Evolutionary conservation across 208 protist species (phyloP).

Genomic region (Acanthamoeba culbertsoni): DNA sequence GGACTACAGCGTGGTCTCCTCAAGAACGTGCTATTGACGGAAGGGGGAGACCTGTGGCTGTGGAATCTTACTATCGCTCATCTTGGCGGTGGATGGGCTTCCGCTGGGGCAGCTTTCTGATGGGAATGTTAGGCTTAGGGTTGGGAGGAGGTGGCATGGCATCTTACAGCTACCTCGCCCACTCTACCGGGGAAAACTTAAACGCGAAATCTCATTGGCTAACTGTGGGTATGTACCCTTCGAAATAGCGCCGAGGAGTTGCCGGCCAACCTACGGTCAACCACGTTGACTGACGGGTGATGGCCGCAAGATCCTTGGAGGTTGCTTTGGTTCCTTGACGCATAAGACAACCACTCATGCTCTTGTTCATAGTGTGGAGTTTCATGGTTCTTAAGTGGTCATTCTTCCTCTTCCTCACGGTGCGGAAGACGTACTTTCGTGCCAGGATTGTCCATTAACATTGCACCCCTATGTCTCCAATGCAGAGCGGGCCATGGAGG

Average conservation of each 20-base stretch:
- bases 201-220: neutral
- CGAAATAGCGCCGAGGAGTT: neutral
- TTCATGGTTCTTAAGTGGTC: slow-evolving; percentile 12
- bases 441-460: no score
- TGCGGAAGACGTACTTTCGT: neutral
- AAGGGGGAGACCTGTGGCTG: neutral
- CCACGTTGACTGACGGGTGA: no score
- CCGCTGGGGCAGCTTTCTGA: neutral
- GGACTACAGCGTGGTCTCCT: no score
- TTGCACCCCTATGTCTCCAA: neutral
- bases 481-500: neutral
- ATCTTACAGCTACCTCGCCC: neutral
- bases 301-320: no score
- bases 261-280: no score
- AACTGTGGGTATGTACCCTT: neutral
- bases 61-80: no score
- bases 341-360: neutral
- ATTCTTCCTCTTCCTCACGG: neutral
- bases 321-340: no score
- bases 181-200: neutral
- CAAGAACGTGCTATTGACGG: no score
- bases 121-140: neutral
- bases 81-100: neutral
- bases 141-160: neutral
- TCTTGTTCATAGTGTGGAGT: neutral